These are phyloP conservation scores for Lotmaria passim DNA, from an alignment of 208 protist genomes.

Conservation along the genomic window DNA sequence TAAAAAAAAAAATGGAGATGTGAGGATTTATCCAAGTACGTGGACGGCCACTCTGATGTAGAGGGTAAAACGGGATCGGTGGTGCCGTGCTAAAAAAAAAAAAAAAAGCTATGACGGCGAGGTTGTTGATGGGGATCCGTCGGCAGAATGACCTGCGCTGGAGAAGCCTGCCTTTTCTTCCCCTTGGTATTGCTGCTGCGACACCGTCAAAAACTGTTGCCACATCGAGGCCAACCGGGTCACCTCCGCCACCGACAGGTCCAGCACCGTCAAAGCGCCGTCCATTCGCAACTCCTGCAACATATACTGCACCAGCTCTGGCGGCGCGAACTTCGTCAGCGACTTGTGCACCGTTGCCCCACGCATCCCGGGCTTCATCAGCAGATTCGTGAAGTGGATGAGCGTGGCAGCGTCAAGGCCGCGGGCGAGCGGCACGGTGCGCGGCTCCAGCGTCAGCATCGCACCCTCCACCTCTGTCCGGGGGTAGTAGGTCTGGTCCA, in stretches of 20 bases:
- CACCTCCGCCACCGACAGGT: conserved; percentile 77
- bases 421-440: conserved; percentile 46
- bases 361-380: conserved; percentile 75
- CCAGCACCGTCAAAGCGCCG: conserved; percentile 77
- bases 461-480: conserved; percentile 82
- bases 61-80: too few species aligned
- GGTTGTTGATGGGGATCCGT: background rate
- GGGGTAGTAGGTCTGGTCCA: conserved; percentile 87
- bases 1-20: too few species aligned
- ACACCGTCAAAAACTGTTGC: conserved; percentile 70
- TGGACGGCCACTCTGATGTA: too few species aligned
- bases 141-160: background rate
- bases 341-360: conserved; percentile 74
- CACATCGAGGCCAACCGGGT: conserved; percentile 70
- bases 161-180: background rate
- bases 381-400: conserved; percentile 77
- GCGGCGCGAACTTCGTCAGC: conserved; percentile 58
- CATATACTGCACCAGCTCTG: conserved; percentile 85
- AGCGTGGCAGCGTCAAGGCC: conserved; percentile 72
- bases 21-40: too few species aligned
- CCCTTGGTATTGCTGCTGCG: conserved; percentile 39
- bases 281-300: conserved; percentile 86
- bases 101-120: background rate
- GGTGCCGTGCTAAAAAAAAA: too few species aligned
- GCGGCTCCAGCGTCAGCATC: conserved; percentile 83